Evolutionary conservation across 331 rosid genomes (phyloP).

Genomic region (Malus hybrid): DNA sequence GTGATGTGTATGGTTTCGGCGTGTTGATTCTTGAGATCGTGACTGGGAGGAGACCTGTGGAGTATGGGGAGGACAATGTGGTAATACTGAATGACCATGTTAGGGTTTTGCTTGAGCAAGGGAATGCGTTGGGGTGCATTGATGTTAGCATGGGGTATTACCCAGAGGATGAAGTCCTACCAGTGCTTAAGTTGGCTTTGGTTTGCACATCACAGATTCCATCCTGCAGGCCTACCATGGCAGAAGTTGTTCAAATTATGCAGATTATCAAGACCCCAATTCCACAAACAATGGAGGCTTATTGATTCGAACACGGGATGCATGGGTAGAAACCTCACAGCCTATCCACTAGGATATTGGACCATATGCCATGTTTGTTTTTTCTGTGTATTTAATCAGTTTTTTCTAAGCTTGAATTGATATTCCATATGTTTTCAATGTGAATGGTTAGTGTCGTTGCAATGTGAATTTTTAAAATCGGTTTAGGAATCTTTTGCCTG

Average conservation of each 20-base stretch:
- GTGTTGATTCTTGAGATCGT: conserved; percentile 79
- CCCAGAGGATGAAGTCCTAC: conserved; percentile 81
- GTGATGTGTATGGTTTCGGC: conserved; percentile 80
- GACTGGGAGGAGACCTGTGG: conserved; percentile 85
- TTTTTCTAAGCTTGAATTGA: background rate
- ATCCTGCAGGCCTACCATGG: conserved; percentile 88
- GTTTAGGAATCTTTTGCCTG: no score
- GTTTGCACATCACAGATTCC: conserved; percentile 91
- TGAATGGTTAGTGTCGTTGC: background rate
- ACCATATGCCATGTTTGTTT: background rate
- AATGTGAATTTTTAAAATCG: background rate
- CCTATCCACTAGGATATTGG: background rate
- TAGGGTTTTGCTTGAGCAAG: conserved; percentile 66
- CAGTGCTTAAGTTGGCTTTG: conserved; percentile 77
- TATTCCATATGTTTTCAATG: background rate
- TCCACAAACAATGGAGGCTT: conserved; percentile 54
- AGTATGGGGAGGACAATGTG: conserved; percentile 87
- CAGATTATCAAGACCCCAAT: conserved; percentile 80
- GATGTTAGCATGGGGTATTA: conserved; percentile 65
- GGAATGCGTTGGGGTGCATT: conserved; percentile 72
- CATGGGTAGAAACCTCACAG: no score
- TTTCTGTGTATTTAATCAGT: background rate
- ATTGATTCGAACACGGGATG: background rate
- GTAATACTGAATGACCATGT: conserved; percentile 78
- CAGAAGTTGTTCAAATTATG: conserved; percentile 83